A percentile compares a stretch with the other conserved stretches of the same genome.
These are phyloP conservation scores for Fusarium graminum DNA, from an alignment of 2,329 filamentous ascomycete species.

Conservation along the genomic window DNA sequence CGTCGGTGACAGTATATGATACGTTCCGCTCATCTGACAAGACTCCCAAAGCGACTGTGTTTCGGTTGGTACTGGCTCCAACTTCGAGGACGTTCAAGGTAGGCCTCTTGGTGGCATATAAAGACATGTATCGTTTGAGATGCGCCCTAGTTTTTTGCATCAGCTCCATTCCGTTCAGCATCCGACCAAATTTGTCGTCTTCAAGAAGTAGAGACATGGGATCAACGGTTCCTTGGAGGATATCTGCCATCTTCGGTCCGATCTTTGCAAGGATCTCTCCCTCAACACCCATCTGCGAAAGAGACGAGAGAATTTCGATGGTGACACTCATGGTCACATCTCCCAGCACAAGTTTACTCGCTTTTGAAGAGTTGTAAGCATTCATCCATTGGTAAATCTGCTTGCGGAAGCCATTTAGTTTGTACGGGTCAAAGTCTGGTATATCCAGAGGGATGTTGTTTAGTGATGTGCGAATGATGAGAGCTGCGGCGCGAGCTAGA, in stretches of 20 bases:
- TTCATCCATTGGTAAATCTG: conserved; percentile 22
- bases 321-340: conserved; percentile 26
- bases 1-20: conserved; percentile 11
- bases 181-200: not conserved
- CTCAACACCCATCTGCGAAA: conserved; percentile 9
- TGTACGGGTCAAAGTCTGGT: conserved; percentile 8
- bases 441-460: conserved; percentile 25
- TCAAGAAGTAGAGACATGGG: not conserved
- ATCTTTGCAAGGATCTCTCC: conserved; percentile 24
- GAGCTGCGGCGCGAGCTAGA: conserved; percentile 21
- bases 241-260: conserved; percentile 19
- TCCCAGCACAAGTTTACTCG: conserved; percentile 2
- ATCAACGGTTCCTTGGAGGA: conserved; percentile 3
- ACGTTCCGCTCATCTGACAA: not conserved
- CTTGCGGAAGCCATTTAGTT: not conserved
- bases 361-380: not conserved
- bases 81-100: conserved; percentile 16
- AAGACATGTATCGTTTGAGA: conserved; percentile 11
- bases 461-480: conserved; percentile 24
- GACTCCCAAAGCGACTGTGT: not conserved
- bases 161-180: not conserved
- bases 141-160: conserved; percentile 1
- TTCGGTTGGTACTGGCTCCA: conserved; percentile 4
- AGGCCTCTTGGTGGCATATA: conserved; percentile 11
- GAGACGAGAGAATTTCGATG: conserved; percentile 32